phyloP scores from a whole-genome alignment of 495 filamentous ascomycete species.

The Pyronema domesticum region DNA sequence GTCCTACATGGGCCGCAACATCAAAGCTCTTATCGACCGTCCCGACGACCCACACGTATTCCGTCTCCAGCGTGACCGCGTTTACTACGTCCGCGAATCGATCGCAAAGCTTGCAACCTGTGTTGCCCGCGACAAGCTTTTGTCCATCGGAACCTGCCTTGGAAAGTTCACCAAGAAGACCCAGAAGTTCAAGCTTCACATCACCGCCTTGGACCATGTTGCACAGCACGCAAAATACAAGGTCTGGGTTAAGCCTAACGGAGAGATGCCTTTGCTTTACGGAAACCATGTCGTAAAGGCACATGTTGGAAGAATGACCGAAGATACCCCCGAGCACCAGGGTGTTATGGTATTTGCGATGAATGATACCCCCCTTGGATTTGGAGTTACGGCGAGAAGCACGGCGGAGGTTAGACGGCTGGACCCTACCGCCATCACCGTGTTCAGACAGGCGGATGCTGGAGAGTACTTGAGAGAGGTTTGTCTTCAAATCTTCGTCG shows the following conservation, averaged over 20 bases:
- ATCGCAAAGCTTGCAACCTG: slow-evolving; percentile 81
- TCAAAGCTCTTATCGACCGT: slow-evolving; percentile 63
- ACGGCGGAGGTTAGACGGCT: slow-evolving; percentile 62
- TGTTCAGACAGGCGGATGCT: slow-evolving; percentile 73
- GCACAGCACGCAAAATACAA: slow-evolving; percentile 81
- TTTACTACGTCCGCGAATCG: slow-evolving; percentile 74
- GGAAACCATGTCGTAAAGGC: slow-evolving; percentile 81
- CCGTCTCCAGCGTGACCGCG: slow-evolving; percentile 51
- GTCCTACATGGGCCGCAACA: slow-evolving; percentile 44
- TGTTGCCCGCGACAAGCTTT: slow-evolving; percentile 57
- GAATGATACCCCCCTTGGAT: slow-evolving; percentile 63
- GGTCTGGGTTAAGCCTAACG: slow-evolving; percentile 87
- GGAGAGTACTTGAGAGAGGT: slow-evolving; percentile 81
- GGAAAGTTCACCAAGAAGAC: slow-evolving; percentile 93
- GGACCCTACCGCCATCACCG: slow-evolving; percentile 73
- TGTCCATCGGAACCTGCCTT: slow-evolving; percentile 70
- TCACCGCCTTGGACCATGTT: slow-evolving; percentile 71
- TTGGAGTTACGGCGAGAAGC: slow-evolving; percentile 66
- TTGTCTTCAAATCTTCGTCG: background rate
- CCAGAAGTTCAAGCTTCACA: slow-evolving; percentile 69
- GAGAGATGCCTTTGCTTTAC: slow-evolving; percentile 88
- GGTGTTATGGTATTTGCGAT: slow-evolving; percentile 60
- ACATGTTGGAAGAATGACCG: slow-evolving; percentile 71
- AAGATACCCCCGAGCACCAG: slow-evolving; percentile 69
- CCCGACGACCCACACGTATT: slow-evolving; percentile 60